Evolutionary conservation across 352 stramenopile genomes (phyloP).

Genomic region (Phytophthora pseudosyringae): DNA sequence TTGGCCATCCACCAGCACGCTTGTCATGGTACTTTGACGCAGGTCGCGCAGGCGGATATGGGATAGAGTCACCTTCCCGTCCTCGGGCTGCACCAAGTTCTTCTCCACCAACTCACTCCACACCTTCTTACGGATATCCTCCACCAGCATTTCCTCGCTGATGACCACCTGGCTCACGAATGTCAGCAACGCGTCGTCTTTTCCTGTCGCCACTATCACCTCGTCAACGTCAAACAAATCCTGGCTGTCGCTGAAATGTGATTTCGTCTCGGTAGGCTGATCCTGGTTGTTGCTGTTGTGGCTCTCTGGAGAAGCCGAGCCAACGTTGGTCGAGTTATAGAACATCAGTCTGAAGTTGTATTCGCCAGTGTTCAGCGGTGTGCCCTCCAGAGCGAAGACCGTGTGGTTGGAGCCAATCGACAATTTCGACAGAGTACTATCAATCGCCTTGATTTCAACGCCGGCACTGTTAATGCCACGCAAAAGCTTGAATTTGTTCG

Average conservation of each 20-base stretch:
- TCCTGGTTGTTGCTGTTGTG: conserved; percentile 25
- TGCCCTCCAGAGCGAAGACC: conserved; percentile 70
- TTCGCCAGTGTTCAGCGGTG: conserved; percentile 70
- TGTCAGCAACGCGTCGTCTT: conserved; percentile 62
- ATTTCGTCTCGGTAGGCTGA: conserved; percentile 29
- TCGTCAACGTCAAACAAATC: conserved; percentile 71
- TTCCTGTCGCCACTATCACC: conserved; percentile 53
- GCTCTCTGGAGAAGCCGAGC: conserved; percentile 9
- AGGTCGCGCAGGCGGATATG: conserved; percentile 74
- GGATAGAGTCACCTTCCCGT: conserved; percentile 35
- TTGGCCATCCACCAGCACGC: conserved; percentile 65
- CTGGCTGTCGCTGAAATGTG: conserved; percentile 16
- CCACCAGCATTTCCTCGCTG: conserved; percentile 76
- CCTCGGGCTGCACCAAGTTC: conserved; percentile 34
- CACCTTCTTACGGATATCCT: conserved; percentile 67
- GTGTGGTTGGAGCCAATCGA: conserved; percentile 75
- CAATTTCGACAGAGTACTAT: conserved; percentile 78
- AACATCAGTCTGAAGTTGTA: conserved; percentile 83
- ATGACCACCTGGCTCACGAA: conserved; percentile 73
- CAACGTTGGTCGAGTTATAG: conserved; percentile 35
- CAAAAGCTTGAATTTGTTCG: conserved; percentile 79
- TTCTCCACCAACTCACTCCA: conserved; percentile 57
- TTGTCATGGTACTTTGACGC: conserved; percentile 70
- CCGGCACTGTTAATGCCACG: conserved; percentile 69
- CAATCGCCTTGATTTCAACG: conserved; percentile 83